Evolutionary conservation across 2,329 filamentous ascomycete genomes (phyloP), one percentile per base, ranked within the genome.

Genomic region (Pseudogymnoascus sp.): DNA sequence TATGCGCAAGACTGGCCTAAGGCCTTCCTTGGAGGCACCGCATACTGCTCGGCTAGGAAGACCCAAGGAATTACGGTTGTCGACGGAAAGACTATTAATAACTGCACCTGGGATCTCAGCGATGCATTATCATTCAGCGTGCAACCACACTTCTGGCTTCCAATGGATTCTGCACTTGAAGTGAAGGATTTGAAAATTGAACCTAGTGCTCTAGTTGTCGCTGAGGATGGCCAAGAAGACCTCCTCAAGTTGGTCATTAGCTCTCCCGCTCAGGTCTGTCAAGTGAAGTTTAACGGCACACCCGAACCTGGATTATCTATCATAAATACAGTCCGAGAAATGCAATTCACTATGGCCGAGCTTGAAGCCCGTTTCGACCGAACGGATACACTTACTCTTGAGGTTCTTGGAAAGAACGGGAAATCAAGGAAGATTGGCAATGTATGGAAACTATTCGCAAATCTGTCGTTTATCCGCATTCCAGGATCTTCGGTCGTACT

Each of bases 51-150:
- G 61, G 59, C 66, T 2, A 63, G 43, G 0, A 67, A 68, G n/a
- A 60, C 64, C 2, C 69, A 73, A 36, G 66, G 73, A 9, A 68
- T 71, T 5, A 68, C 67, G 6, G 75, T 75, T 71, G 68, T 74
- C 60, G 63, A 75, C 12, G 67, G 67, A 21, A 74, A 78, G 65
- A 66, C 69, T 67, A 9, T 78, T 81, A 68, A 90, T 67, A 85
- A 89, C 70, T 88, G 85, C 68, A 76, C 75, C 31, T 91, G 88
- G 88, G 87, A 89, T 72, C 77, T 88, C 62, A 77, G 88, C 14
- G 88, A 90, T 72, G 80, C 81, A 37, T 77, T 91, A 36, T 84
- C 86, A 25, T 90, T 91, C 75, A 80, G 84, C 62, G 84, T 84
- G 67, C 84, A 90, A 67, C 83, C 86, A 18, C 88, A 87, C 71